Evolutionary conservation across 2,329 filamentous ascomycete species (phyloP), one percentile per base, ranked within the genome.

Genomic region (Nigrograna mackinnonii): DNA sequence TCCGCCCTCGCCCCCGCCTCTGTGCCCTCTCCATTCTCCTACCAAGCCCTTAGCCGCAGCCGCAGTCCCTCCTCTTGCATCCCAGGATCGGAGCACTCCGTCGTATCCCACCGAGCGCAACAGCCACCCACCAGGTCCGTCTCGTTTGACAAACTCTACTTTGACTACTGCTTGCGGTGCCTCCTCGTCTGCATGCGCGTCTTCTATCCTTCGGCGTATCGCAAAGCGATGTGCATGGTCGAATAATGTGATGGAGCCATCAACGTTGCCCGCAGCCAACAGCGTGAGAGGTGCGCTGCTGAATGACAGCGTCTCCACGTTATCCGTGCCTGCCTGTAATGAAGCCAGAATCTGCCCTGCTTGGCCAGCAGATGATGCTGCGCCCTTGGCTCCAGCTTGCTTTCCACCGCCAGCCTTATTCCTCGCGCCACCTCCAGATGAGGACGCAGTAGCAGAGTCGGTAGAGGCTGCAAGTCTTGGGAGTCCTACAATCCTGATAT

Each of bases 21-120:
- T 69, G 67, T 99, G 94, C 0, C 94, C 94, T 68, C 80, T 90
- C 91, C 91, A 97, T 70, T 96, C 91, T 51, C 85, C 86, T 18
- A 89, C 73, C 39, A 95, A 72, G 0, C 89, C 91, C 39, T 84
- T 83, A 6, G 78, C 82, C 2, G 82, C 83, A 1, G 80, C 81
- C 1, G 80, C 78, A 1, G 83, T 87, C 6, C 86, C 84, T 41
- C 84, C 85, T 33, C 85, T 70, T 4, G 82, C 77, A 70, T 99
- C 92, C 94, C 94, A 99, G 46, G 91, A 78, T 59, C 89, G 79
- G 16, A 99, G 83, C 0, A 91, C 90, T 14, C 94, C 92, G 60
- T 99, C 94, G 79, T 96, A 89, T 6, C 94, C 94, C 54, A 86
- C 91, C 50, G 84, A 89, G 2, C 92, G 97, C 39, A 97, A 74